A percentile compares a stretch with the other conserved stretches of the same genome.
Conservation (phyloP, 805 yeast species). For the Zygoascus ofunaensis region DNA sequence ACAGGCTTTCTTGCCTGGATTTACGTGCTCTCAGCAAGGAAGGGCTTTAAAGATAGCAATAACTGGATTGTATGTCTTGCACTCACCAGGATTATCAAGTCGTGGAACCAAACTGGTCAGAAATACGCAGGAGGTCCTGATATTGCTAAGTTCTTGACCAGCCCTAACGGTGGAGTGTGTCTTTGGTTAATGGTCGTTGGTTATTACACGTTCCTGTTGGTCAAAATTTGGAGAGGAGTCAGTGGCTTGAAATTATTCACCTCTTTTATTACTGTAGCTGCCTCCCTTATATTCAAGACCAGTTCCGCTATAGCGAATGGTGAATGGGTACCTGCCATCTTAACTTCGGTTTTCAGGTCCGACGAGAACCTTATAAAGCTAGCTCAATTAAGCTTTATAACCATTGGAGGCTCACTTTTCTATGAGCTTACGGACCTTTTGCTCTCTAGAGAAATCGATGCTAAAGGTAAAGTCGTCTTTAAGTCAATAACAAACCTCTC, state of each 20-base stretch:
- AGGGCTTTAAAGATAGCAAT: conserved; percentile 15
- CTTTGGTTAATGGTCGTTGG: conserved; percentile 42
- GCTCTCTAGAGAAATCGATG: not conserved
- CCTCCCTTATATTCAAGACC: conserved; percentile 47
- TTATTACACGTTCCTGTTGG: conserved; percentile 30
- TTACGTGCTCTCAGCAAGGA: conserved; percentile 17
- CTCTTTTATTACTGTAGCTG: conserved; percentile 38
- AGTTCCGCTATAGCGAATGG: conserved; percentile 47
- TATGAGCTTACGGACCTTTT: conserved; percentile 14
- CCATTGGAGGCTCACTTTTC: conserved; percentile 16
- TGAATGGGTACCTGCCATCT: conserved; percentile 39
- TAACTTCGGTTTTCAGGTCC: conserved; percentile 19
- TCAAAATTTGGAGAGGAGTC: conserved; percentile 17
- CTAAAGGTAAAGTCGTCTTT: conserved; percentile 6
- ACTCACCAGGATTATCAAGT: conserved; percentile 51
- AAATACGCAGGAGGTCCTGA: conserved; percentile 51
- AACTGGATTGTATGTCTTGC: conserved; percentile 21
- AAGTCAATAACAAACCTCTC: conserved; percentile 11
- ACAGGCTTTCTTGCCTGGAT: conserved; percentile 29
- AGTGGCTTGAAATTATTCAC: conserved; percentile 23
- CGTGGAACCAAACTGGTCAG: conserved; percentile 90
- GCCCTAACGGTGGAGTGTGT: conserved; percentile 16
- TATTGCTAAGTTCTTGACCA: conserved; percentile 36
- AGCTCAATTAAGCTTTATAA: conserved; percentile 25
- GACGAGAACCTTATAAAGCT: conserved; percentile 15